Percentiles rank a stretch among this genome's conserved stretches.
Conservation (phyloP, 1,284 basidiomycete species). For the Apiotrichum mycotoxinovorans region DNA sequence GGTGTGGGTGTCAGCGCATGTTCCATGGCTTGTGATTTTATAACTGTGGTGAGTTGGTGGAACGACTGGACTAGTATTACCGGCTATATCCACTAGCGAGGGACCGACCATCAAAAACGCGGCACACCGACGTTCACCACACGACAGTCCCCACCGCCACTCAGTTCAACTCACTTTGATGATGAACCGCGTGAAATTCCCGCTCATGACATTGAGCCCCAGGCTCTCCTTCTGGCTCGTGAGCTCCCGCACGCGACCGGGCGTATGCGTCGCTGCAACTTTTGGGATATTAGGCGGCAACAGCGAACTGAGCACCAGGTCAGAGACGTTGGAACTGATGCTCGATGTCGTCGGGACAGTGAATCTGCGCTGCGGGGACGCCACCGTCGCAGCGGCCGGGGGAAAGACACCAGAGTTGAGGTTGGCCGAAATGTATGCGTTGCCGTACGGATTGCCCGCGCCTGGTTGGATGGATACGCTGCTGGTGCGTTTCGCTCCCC, state of each 20-base stretch:
- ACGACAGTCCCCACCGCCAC: not conserved
- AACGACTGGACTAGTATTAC: too few species aligned
- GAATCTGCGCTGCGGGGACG: constrained; percentile 18
- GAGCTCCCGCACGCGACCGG: constrained; percentile 26
- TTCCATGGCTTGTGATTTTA: too few species aligned
- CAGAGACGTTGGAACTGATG: constrained; percentile 42
- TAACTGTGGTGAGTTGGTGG: too few species aligned
- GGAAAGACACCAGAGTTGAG: not conserved
- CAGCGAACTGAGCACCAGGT: constrained; percentile 38
- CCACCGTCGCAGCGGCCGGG: not conserved
- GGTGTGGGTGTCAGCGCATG: constrained; percentile 1
- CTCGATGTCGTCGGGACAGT: constrained; percentile 21
- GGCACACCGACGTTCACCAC: too few species aligned
- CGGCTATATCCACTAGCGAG: too few species aligned
- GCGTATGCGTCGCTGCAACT: constrained; percentile 18
- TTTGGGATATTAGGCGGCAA: constrained; percentile 44
- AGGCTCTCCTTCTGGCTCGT: constrained; percentile 43
- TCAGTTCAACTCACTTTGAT: constrained; percentile 34
- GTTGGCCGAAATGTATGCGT: too few species aligned
- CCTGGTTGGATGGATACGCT: constrained; percentile 15
- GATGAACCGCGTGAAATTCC: constrained; percentile 49
- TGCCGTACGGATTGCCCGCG: not conserved
- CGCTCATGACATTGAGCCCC: constrained; percentile 42
- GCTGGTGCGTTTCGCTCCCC: not conserved
- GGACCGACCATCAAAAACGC: too few species aligned